These are phyloP conservation scores for Pulicaria dysenterica DNA, from an alignment of 129 eudicot genomes.

Conservation along the genomic window DNA sequence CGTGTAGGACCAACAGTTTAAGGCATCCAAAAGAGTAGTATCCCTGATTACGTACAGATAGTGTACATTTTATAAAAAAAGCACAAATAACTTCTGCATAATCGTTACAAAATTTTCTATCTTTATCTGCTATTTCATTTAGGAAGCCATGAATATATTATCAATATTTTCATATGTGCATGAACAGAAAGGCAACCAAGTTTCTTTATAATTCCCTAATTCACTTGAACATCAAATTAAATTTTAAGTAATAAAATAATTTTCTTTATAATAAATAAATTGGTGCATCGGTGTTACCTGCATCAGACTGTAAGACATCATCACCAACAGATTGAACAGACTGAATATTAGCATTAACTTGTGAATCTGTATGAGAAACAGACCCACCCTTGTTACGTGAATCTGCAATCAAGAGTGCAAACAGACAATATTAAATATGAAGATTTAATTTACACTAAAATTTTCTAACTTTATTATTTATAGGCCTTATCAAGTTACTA, in stretches of 20 bases:
- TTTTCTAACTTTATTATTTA: not conserved
- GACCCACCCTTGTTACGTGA: slow-evolving; percentile 13
- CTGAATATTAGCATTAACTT: slow-evolving; percentile 17
- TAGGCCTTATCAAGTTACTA: not conserved
- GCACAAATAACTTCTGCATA: too few relatives aligned
- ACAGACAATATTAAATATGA: not conserved
- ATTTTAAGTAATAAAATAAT: not conserved
- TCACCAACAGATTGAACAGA: slow-evolving; percentile 25
- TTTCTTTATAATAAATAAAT: not conserved
- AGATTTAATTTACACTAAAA: not conserved
- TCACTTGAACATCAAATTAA: not conserved
- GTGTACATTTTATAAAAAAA: too few relatives aligned
- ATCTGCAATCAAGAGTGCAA: slow-evolving; percentile 36
- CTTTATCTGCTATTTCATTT: too few relatives aligned
- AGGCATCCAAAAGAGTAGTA: too few relatives aligned
- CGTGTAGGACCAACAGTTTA: too few relatives aligned
- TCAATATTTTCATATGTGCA: too few relatives aligned
- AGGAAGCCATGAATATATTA: too few relatives aligned
- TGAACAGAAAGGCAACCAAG: not conserved
- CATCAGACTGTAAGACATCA: slow-evolving; percentile 24
- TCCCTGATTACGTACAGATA: too few relatives aligned
- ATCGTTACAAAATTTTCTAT: too few relatives aligned
- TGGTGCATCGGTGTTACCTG: slow-evolving; percentile 37
- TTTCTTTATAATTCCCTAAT: not conserved
- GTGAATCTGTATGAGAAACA: slow-evolving; percentile 13